Percentiles rank a stretch among this genome's conserved stretches.
Evolutionary conservation across 805 yeast genomes (phyloP).

Genomic region (Teunomyces gatunensis): DNA sequence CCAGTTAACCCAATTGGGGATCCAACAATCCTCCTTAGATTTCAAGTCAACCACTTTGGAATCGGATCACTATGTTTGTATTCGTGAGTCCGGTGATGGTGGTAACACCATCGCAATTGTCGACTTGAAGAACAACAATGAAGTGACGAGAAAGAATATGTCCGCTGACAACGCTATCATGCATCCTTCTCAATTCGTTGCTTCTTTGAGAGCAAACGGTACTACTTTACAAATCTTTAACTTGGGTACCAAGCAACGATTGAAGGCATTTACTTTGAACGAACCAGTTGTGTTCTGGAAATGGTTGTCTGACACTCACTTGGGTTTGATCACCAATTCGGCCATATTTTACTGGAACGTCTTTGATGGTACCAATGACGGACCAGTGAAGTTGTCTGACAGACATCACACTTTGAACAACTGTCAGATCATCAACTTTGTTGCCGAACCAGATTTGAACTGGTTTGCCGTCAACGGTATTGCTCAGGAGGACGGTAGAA

Average conservation of each 20-base stretch:
- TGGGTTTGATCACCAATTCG: constrained; percentile 83
- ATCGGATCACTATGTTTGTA: constrained; percentile 85
- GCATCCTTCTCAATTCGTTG: constrained; percentile 88
- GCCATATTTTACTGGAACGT: constrained; percentile 79
- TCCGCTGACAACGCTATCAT: constrained; percentile 96
- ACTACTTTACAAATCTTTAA: constrained; percentile 94
- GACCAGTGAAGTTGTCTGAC: constrained; percentile 79
- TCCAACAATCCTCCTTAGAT: constrained; percentile 79
- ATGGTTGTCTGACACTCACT: constrained; percentile 72
- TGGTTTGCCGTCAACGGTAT: constrained; percentile 98
- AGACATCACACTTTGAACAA: constrained; percentile 78
- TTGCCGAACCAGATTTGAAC: constrained; percentile 71
- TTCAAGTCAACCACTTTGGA: constrained; percentile 93
- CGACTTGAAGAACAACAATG: constrained; percentile 75
- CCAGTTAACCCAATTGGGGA: constrained; percentile 82
- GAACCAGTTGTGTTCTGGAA: constrained; percentile 95
- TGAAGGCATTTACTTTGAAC: constrained; percentile 79
- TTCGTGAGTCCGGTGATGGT: constrained; percentile 58
- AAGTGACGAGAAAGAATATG: constrained; percentile 87
- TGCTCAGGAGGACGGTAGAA: constrained; percentile 88
- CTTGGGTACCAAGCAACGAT: constrained; percentile 79
- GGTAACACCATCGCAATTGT: constrained; percentile 93
- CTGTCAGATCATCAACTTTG: constrained; percentile 88
- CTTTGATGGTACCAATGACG: constrained; percentile 70
- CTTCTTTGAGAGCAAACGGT: constrained; percentile 93